Base-by-base conservation (phyloP, 202 grass and related monocot species). In the Schoenoplectus tabernaemontani region DNA sequence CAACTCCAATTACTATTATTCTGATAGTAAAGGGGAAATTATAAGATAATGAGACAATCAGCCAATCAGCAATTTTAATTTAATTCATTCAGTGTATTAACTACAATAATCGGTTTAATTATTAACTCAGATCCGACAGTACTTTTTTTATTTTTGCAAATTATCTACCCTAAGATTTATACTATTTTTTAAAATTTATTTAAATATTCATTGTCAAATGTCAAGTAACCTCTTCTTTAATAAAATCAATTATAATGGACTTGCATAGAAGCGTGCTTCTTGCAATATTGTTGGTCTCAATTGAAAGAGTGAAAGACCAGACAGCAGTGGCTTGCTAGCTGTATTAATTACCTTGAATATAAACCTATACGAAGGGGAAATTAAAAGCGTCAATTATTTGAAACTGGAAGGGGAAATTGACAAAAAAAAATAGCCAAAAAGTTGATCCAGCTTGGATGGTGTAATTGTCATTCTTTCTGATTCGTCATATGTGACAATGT, bases 361-460 rank as follows among this genome's bases (percentile, higher is more conserved):
- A 42, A 60, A 37, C 19, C 34, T n/a, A 42, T 41, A 5, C 3
- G 6, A 17, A 37, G 4, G 77, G 43, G 42, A 62, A 64, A 46
- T 8, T 22, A 80, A 80, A 80, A 80, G 77, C 4, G 0, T n/a
- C 77, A 80, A 80, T 80, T 62, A 80, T 80, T 80, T 42, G 57
- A 24, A 4, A 33, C 77, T 33, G 10, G 6, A 80, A 64, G 41
- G 24, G n/a, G 57, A 62, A 80, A 62, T 62, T 30, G 7, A 80
- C 38, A 39, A 51, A 34, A 39, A 51, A 34, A 47, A 13, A 11
- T 80, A 80, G 69, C 46, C 51, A 74, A 51, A 32, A 20, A 9
- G n/a, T 34, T 74, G 70, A 54, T 74, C 46, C 1, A 26, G 53
- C 24, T 74, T 74, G 26, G 4, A 71, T 48, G 42, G 12, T 15